Conservation (phyloP, 192 early-diverging fungal species). For the Rhizophlyctis rosea region DNA sequence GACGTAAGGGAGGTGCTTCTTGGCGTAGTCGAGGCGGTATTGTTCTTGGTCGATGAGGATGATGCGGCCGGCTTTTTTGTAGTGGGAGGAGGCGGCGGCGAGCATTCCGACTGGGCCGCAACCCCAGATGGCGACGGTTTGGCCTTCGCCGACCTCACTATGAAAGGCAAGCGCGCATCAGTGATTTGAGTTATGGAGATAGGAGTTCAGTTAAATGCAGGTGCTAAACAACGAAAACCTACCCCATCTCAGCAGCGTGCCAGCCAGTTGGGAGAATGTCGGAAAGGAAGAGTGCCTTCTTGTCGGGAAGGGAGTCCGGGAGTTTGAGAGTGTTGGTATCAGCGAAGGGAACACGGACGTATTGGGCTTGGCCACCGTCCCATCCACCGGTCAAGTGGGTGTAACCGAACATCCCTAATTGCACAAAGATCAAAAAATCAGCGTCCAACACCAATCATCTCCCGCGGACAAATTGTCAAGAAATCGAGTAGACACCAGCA, state of each 20-base stretch:
- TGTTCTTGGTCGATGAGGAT: neutral
- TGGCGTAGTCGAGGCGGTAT: constrained; percentile 1
- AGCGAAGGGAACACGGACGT: constrained; percentile 49
- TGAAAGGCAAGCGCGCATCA: neutral
- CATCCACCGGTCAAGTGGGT: constrained; percentile 46
- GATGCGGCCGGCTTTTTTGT: neutral
- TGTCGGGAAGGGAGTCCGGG: constrained; percentile 37
- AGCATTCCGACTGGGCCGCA: constrained; percentile 50
- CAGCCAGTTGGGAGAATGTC: constrained; percentile 50
- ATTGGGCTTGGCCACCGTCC: constrained; percentile 49
- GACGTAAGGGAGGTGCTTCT: neutral
- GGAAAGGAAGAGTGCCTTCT: constrained; percentile 47
- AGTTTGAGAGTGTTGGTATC: constrained; percentile 50
- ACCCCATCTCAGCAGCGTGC: constrained; percentile 39
- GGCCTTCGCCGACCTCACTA: constrained; percentile 13
- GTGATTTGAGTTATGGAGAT: no score
- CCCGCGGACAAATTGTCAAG: no score
- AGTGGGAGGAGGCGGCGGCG: constrained; percentile 1
- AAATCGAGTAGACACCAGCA: neutral
- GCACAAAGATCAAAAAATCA: no score
- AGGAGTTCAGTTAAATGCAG: no score
- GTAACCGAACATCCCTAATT: constrained; percentile 48
- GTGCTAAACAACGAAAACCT: constrained; percentile 19
- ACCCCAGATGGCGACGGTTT: constrained; percentile 56
- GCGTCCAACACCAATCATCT: no score